phyloP scores from a whole-genome alignment of 202 grass and related monocot genomes.

The Brachypodium distachyon region DNA sequence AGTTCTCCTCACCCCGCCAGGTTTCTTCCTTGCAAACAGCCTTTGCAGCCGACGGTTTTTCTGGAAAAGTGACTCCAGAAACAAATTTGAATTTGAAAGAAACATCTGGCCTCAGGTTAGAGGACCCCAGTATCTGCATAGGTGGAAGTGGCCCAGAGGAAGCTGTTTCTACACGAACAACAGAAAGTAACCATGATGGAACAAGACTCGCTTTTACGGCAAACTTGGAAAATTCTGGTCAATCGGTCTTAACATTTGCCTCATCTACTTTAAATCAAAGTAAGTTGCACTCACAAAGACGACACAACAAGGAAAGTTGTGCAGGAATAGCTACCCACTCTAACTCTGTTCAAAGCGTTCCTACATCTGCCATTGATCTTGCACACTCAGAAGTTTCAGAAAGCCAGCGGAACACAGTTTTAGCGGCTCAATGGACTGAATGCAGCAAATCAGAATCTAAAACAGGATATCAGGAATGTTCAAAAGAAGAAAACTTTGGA shows the following conservation, averaged over 20 bases:
- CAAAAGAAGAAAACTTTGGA: constrained; percentile 19
- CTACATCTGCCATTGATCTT: constrained; percentile 17
- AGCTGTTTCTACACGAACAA: constrained; percentile 3
- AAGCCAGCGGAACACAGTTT: constrained; percentile 4
- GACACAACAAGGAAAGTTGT: constrained; percentile 33
- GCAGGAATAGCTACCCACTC: constrained; percentile 25
- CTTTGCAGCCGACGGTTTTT: background rate
- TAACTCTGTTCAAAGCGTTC: constrained; percentile 17
- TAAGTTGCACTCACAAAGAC: constrained; percentile 23
- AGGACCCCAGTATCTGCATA: background rate
- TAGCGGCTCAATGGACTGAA: constrained; percentile 21
- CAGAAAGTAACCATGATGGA: constrained; percentile 18
- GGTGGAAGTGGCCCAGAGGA: background rate
- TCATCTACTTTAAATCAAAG: constrained; percentile 32
- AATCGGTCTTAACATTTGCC: constrained; percentile 37
- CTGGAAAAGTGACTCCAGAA: constrained; percentile 17
- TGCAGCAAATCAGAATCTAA: constrained; percentile 26
- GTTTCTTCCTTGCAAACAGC: constrained; percentile 8
- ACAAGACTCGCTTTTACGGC: constrained; percentile 10
- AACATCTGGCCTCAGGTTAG: constrained; percentile 5
- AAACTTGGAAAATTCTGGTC: constrained; percentile 15
- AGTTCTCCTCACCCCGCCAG: constrained; percentile 13
- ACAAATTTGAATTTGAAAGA: background rate
- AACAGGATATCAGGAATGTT: background rate
- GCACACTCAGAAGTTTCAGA: constrained; percentile 4